These are phyloP conservation scores for Knufia fluminis DNA, from an alignment of 2,329 filamentous ascomycete species.

Conservation along the genomic window DNA sequence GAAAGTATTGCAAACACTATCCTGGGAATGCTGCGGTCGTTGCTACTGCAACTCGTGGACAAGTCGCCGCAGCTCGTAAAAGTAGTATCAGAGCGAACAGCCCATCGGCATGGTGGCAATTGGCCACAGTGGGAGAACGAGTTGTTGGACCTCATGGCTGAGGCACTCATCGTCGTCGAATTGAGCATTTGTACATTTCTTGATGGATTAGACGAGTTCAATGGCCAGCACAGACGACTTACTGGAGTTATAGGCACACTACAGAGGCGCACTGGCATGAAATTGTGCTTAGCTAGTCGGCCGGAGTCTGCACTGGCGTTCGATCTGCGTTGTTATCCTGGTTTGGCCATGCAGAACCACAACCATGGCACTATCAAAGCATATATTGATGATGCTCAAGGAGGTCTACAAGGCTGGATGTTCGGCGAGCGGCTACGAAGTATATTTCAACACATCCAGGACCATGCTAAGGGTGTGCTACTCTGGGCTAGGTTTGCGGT, in stretches of 20 bases:
- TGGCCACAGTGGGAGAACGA: neutral
- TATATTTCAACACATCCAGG: neutral
- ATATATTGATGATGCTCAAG: neutral
- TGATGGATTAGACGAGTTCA: slow-evolving; percentile 4
- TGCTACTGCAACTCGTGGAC: neutral
- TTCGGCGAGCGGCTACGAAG: neutral
- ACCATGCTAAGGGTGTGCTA: neutral
- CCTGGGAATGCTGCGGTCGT: neutral
- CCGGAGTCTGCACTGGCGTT: neutral
- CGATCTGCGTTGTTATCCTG: neutral
- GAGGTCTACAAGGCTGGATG: neutral
- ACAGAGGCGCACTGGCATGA: neutral
- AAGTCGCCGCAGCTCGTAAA: too few species aligned
- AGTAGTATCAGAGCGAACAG: neutral
- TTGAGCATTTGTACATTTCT: neutral
- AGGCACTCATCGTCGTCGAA: neutral
- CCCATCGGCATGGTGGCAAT: neutral
- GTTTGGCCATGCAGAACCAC: neutral
- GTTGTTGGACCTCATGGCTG: neutral
- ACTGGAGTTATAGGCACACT: neutral
- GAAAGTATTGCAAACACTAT: neutral
- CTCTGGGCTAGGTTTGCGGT: slow-evolving; percentile 2
- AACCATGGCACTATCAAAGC: neutral
- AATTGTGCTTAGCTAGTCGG: slow-evolving; percentile 3
- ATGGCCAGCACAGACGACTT: neutral